A percentile compares a stretch with the other conserved stretches of the same genome.
These are phyloP conservation scores for Aspergillus tanneri DNA, from an alignment of 2,329 filamentous ascomycete genomes.

Conservation along the genomic window DNA sequence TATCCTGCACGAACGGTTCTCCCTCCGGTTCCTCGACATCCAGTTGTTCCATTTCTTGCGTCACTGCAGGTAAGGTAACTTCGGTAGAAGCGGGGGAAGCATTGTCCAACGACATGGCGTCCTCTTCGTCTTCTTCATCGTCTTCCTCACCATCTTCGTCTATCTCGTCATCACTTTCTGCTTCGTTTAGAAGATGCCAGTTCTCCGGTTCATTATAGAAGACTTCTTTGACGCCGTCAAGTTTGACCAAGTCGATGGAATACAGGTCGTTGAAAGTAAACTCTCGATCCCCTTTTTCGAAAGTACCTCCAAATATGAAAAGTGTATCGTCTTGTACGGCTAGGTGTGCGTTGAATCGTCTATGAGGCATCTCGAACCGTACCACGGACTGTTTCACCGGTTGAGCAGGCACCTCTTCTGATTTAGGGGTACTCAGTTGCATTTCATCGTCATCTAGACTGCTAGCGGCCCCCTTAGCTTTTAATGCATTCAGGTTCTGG, in stretches of 20 bases:
- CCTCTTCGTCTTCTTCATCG: conserved; percentile 45
- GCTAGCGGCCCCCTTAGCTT: conserved; percentile 68
- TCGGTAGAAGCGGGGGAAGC: conserved; percentile 40
- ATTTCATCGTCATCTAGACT: conserved; percentile 49
- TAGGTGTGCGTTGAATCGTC: conserved; percentile 85
- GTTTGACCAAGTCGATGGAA: conserved; percentile 86
- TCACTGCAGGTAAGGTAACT: conserved; percentile 36
- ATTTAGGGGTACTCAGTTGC: conserved; percentile 46
- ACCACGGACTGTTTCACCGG: conserved; percentile 62
- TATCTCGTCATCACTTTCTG: conserved; percentile 59
- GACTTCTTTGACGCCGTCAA: conserved; percentile 90
- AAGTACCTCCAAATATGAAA: conserved; percentile 94
- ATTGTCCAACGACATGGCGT: conserved; percentile 47
- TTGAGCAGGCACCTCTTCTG: conserved; percentile 54
- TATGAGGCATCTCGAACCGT: conserved; percentile 80
- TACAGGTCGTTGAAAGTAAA: conserved; percentile 96
- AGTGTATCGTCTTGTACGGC: conserved; percentile 89
- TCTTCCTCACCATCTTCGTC: conserved; percentile 47
- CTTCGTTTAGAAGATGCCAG: conserved; percentile 67
- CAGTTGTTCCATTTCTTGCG: conserved; percentile 38
- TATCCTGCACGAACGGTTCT: conserved; percentile 62
- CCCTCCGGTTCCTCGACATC: conserved; percentile 41
- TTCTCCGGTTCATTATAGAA: conserved; percentile 83
- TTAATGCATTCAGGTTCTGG: conserved; percentile 78
- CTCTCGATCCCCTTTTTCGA: conserved; percentile 90